Percentiles rank a stretch among this genome's conserved stretches.
Evolutionary conservation across 345 rosid species (phyloP).

Genomic region (Excoecaria cochinchinensis): DNA sequence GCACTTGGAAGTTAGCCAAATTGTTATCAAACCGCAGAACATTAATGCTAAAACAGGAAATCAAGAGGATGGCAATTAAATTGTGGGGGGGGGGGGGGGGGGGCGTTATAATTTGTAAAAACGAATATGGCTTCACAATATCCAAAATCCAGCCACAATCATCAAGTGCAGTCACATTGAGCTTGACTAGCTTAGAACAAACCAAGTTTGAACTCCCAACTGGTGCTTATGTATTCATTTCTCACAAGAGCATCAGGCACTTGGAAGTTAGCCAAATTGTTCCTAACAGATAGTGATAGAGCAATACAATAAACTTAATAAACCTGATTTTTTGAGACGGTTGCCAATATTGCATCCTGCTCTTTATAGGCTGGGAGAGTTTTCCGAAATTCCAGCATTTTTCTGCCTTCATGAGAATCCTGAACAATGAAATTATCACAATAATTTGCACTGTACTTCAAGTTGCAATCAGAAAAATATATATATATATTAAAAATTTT

Average conservation of each 20-base stretch:
- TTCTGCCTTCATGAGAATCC: constrained; percentile 69
- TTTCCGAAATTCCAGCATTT: constrained; percentile 63
- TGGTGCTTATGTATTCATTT: neutral
- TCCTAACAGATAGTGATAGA: constrained; percentile 1
- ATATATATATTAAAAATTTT: no score
- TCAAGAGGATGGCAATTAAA: no score
- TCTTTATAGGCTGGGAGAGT: constrained; percentile 80
- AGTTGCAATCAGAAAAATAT: constrained; percentile 4
- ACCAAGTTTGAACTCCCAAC: neutral
- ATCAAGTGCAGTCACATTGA: neutral
- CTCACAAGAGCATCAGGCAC: neutral
- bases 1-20: neutral
- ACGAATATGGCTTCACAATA: neutral
- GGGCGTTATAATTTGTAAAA: neutral
- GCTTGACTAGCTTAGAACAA: neutral
- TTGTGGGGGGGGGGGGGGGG: no score
- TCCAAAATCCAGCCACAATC: neutral
- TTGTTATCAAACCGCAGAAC: no score
- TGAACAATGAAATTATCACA: constrained; percentile 22
- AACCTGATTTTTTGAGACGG: constrained; percentile 77
- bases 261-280: neutral
- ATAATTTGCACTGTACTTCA: constrained; percentile 6
- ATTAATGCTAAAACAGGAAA: no score
- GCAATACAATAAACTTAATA: constrained; percentile 6
- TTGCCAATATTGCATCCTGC: constrained; percentile 57